Evolutionary conservation across 176 grass and related monocot species (phyloP).

Genomic region (Coix lacrymajobi): DNA sequence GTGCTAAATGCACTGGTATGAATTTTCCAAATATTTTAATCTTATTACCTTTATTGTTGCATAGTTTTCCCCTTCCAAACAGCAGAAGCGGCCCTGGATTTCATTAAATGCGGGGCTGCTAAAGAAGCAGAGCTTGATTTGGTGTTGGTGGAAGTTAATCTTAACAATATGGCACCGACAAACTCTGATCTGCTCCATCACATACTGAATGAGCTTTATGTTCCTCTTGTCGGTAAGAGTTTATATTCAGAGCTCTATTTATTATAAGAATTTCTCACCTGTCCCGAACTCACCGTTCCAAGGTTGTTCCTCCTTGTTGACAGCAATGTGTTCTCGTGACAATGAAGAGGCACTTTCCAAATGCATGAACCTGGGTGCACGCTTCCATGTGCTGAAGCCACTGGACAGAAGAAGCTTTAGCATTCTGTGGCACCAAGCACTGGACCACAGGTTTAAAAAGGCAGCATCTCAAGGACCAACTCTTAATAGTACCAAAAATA

Average conservation of each 20-base stretch:
- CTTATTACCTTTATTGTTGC: background rate
- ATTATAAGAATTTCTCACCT: background rate
- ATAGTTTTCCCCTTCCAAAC: conserved; percentile 19
- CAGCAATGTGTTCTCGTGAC: conserved; percentile 28
- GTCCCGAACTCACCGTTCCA: background rate
- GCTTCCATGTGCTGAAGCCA: conserved; percentile 30
- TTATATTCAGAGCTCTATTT: conserved; percentile 14
- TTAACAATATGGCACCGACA: background rate
- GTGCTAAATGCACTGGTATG: background rate
- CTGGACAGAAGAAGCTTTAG: background rate
- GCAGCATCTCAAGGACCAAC: background rate
- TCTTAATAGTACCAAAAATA: background rate
- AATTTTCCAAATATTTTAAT: conserved; percentile 10
- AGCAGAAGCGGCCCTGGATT: conserved; percentile 16
- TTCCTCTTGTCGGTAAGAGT: conserved; percentile 28
- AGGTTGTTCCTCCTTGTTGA: background rate
- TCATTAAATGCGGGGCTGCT: conserved; percentile 11
- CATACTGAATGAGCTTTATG: conserved; percentile 17
- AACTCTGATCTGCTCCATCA: background rate
- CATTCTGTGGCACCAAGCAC: conserved; percentile 4
- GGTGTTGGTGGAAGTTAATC: conserved; percentile 23
- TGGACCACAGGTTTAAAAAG: conserved; percentile 19
- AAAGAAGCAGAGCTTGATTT: conserved; percentile 26
- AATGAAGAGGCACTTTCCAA: background rate
- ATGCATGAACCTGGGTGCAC: conserved; percentile 4